Base-by-base conservation (phyloP, 1,139 yeast genomes). In the Geotrichum klebahnii region DNA sequence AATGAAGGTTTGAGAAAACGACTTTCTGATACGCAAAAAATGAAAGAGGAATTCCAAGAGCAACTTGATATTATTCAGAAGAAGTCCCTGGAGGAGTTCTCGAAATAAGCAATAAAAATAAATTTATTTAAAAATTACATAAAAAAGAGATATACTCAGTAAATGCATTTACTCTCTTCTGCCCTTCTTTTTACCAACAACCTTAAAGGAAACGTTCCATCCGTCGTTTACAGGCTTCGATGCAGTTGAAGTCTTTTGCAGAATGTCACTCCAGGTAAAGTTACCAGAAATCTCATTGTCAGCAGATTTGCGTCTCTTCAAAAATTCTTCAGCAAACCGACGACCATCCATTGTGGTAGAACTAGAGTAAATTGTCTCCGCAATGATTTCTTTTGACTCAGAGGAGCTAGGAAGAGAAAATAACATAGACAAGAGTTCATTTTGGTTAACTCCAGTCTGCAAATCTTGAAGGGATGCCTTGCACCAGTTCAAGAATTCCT, bases 341-440 rank as follows among this genome's bases (percentile, higher is more conserved):
- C 96, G 81, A 20, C 97, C 98, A 65, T 92, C 97, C 87, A 92
- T 82, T 2, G 94, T 84, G 2, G 94, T 79, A 26, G 96, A 86
- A 58, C 92, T 86, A 45, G 94, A 81, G 69, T 89, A 90, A 55
- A 92, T 82, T 12, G 97, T 87, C 65, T 92, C 98, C 2, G 96
- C 83, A 63, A 92, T 89, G 64, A 92, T 86, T 65, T 84, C 95
- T 44, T 77, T 74, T 1, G 95, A 81, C 59, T 89, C 96, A 5
- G 74, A 60, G 43, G 80, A 79, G 36, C 79, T 70, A 34, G 97
- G 97, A 56, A 92, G 76, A 49, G 90, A 82, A 52, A 89, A 72
- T 60, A 92, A 77, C 67, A 92, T 83, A 54, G 86, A 83, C 52
- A 92, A 72, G 50, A 92, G 80, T 63, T 86, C 96, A 57, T 59